Conservation (phyloP, 768 basidiomycete genomes). For the Dacryopinax primogenitus region DNA sequence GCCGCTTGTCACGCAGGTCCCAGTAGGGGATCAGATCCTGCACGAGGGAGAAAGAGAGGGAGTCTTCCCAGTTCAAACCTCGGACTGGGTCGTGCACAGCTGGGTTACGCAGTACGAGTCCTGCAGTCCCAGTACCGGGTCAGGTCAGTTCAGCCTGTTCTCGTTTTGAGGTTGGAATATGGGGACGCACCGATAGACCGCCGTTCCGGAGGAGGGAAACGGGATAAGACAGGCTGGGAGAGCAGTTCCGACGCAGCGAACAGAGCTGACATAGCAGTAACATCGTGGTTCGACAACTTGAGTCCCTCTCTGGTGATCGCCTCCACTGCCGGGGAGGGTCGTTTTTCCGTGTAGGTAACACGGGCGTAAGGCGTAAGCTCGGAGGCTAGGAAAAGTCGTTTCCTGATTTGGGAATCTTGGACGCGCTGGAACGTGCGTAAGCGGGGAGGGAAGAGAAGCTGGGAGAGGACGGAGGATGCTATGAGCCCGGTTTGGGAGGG, state of each 20-base stretch:
- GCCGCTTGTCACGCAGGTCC: constrained; percentile 27
- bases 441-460: constrained; percentile 24
- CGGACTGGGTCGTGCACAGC: constrained; percentile 48
- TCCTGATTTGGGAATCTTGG: constrained; percentile 34
- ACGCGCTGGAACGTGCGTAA: constrained; percentile 41
- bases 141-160: not conserved
- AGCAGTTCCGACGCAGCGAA: constrained; percentile 15
- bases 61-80: constrained; percentile 57
- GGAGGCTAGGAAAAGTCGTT: constrained; percentile 64
- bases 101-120: constrained; percentile 55
- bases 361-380: constrained; percentile 58
- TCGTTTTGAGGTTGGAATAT: not conserved
- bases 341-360: constrained; percentile 47
- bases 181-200: constrained; percentile 43
- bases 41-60: constrained; percentile 61
- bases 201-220: constrained; percentile 33
- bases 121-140: constrained; percentile 27
- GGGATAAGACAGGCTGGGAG: not conserved
- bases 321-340: constrained; percentile 45
- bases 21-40: constrained; percentile 53
- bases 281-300: constrained; percentile 36
- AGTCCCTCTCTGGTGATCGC: constrained; percentile 69
- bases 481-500: constrained; percentile 36
- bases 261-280: constrained; percentile 20
- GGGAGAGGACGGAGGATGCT: constrained; percentile 46